These are phyloP conservation scores for Apiotrichum laibachii DNA, from an alignment of 1,284 basidiomycete species.

Conservation along the genomic window DNA sequence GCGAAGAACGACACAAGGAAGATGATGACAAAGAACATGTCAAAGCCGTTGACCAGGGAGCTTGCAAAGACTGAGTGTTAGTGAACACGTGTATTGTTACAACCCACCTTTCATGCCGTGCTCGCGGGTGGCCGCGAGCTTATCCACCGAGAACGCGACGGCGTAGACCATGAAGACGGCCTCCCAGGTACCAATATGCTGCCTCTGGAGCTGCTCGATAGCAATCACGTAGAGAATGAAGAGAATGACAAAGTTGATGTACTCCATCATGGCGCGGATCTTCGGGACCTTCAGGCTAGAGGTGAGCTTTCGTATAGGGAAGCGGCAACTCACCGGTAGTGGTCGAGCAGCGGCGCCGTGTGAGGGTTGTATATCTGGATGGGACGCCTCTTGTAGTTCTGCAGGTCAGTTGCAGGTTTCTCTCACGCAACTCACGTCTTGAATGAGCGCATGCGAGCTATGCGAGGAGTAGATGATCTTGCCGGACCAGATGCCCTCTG, in stretches of 20 bases:
- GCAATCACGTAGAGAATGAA: conserved; percentile 80
- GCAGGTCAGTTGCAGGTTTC: conserved; percentile 8
- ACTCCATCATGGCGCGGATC: conserved; percentile 83
- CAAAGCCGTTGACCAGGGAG: conserved; percentile 69
- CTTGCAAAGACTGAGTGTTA: conserved; percentile 43
- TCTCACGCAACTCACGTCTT: conserved; percentile 61
- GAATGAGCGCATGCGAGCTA: conserved; percentile 78
- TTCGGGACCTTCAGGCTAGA: conserved; percentile 84
- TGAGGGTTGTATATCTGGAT: conserved; percentile 92
- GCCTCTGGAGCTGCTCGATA: conserved; percentile 66
- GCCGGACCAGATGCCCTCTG: conserved; percentile 59
- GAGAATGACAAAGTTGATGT: conserved; percentile 73
- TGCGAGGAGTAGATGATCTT: conserved; percentile 85
- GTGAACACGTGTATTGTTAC: neutral
- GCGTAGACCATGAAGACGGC: conserved; percentile 76
- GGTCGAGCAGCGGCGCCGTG: conserved; percentile 85
- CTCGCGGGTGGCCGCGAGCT: conserved; percentile 89
- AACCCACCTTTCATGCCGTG: conserved; percentile 68
- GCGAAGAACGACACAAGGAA: conserved; percentile 71
- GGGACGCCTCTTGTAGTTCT: conserved; percentile 90
- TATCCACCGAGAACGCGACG: conserved; percentile 82
- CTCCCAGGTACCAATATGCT: conserved; percentile 65
- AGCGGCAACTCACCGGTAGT: conserved; percentile 66
- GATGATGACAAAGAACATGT: conserved; percentile 70
- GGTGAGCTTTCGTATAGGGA: neutral